Base-by-base conservation (phyloP, 257 asterid species). In the Jacaranda mimosifolia region DNA sequence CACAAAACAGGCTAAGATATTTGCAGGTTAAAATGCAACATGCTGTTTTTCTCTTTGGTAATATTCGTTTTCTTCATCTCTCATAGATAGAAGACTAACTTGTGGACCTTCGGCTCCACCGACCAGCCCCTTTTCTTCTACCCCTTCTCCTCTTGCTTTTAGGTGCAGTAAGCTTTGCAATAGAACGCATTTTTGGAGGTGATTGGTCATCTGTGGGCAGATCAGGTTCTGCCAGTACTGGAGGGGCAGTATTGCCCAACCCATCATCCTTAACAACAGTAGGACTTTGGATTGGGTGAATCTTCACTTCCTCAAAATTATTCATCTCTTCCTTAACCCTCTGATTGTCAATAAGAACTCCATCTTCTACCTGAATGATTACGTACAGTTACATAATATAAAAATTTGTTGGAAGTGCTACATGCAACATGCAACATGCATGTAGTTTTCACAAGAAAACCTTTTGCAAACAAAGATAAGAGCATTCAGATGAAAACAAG, bases 321-420 rank as follows among this genome's bases (percentile, higher is more conserved):
- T 82, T 60, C 88, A 73, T 84, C 87, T 83, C 94, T 72, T 83
- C 87, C 82, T 86, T 89, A 78, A 79, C 82, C 82, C 83, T 85
- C 83, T 76, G 76, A 40, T 83, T 87, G 63, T 88, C 82, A 52
- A 89, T 82, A 82, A 90, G 87, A 67, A 82, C 74, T 32, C 82
- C 92, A 51, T 86, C 96, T 84, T 86, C 94, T 18, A 76, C 79
- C 98, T 91, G 86, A 86, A 77, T 7, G 74, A 68, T 64, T 42
- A 42, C 46, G 4, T 9, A 42, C 32, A 26, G 32, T 26, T 26
- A 26, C 2, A 26, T 26, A 26, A 26, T 26, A 26, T 26, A 26
- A 26, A 26, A 26, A 26, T 26, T 26, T 26, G 32, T 26, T 2
- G 32, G 32, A 26, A 26, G 32, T 26, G 32, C 32, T 26, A 0